A percentile compares a stretch with the other conserved stretches of the same genome.
phyloP scores from a whole-genome alignment of 805 yeast species.

The Kregervanrija pseudodelftensis region DNA sequence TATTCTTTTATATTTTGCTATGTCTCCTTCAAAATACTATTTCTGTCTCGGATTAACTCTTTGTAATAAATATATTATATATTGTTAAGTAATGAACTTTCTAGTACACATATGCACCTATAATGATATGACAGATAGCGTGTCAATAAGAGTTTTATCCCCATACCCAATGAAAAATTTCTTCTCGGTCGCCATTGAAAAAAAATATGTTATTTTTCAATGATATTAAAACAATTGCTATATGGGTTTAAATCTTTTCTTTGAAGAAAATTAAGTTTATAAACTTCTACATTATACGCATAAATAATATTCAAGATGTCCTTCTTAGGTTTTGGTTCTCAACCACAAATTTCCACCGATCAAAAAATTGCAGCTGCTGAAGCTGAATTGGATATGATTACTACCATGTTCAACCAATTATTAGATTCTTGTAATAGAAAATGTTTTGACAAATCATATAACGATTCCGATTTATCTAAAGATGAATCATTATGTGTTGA shows the following conservation, averaged over 20 bases:
- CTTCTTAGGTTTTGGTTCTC: constrained; percentile 62
- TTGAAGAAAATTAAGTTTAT: no score
- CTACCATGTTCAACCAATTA: constrained; percentile 91
- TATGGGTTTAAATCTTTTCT: no score
- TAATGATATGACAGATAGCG: no score
- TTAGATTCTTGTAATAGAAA: constrained; percentile 85
- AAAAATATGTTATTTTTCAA: no score
- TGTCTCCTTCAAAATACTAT: background rate
- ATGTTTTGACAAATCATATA: constrained; percentile 65
- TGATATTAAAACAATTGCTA: no score
- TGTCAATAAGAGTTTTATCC: no score
- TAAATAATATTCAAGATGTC: constrained; percentile 37
- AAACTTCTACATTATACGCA: no score
- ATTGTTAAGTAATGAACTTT: no score
- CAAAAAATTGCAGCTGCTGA: constrained; percentile 88
- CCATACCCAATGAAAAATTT: background rate
- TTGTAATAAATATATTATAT: no score
- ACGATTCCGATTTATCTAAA: constrained; percentile 68
- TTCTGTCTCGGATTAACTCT: no score
- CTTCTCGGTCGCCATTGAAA: background rate
- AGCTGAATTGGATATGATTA: constrained; percentile 93
- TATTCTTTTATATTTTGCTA: no score
- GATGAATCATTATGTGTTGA: constrained; percentile 83
- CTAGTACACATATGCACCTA: no score
- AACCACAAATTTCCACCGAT: constrained; percentile 66